Conservation (phyloP, 306 rosid species). For the Begonia loranthoides region DNA sequence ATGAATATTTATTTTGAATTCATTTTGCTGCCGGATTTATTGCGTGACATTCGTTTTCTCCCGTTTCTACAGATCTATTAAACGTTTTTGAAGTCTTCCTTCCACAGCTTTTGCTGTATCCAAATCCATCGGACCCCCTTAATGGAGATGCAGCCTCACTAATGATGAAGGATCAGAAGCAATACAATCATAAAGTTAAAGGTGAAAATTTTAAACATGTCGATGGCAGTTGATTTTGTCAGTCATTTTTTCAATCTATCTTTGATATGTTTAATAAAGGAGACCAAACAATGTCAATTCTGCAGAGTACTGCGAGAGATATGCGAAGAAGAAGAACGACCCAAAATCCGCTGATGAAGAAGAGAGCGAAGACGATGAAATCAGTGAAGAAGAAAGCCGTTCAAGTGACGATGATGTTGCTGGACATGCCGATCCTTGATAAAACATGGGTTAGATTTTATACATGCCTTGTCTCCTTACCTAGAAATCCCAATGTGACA, state of each 20-base stretch:
- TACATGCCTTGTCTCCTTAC: no score
- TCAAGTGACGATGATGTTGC: constrained; percentile 89
- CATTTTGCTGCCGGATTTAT: no score
- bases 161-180: constrained; percentile 89
- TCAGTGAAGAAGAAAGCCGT: constrained; percentile 57
- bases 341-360: constrained; percentile 47
- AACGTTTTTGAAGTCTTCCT: constrained; percentile 94
- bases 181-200: constrained; percentile 88
- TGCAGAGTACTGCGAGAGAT: constrained; percentile 85
- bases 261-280: no score
- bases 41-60: neutral
- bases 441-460: neutral
- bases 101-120: constrained; percentile 95
- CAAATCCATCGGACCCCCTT: constrained; percentile 95
- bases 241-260: no score
- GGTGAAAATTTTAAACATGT: constrained; percentile 21
- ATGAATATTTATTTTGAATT: no score
- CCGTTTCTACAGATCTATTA: constrained; percentile 51
- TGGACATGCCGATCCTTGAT: constrained; percentile 70
- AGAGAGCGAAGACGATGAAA: constrained; percentile 51
- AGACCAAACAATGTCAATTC: no score
- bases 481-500: no score
- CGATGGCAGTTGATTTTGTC: no score
- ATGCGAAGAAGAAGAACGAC: constrained; percentile 72
- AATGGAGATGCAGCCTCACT: constrained; percentile 96